Evolutionary conservation across 2,329 filamentous ascomycete genomes (phyloP), one percentile per base, ranked within the genome.

Genomic region (Ceratocystis albifundus): DNA sequence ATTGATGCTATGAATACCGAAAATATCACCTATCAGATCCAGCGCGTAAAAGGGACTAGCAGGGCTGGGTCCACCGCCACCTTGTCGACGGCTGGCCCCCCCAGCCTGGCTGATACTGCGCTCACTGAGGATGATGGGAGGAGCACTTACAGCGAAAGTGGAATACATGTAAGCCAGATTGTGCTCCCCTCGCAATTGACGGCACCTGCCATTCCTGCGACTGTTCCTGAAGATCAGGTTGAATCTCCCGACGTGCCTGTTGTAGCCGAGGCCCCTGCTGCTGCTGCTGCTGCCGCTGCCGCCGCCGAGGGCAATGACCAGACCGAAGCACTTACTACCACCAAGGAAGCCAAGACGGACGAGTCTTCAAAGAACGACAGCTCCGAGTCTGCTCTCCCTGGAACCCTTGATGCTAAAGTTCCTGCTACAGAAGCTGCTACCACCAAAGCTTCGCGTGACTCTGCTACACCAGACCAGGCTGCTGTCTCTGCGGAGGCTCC

Each of bases 1-100:
- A 80, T 96, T 72, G 86, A 90, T 71, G 86, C 88, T 41, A 84
- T 97, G 71, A 90, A 95, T 65, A 96, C 96, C 55, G 94, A 99
- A 75, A 86, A 89, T 72, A 90, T 96, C 72, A 93, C 93, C 3
- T 88, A 92, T 71, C 92, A 97, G 77, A 84, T 99, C 70, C 94
- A 97, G 77, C 87, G 92, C 77, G 92, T 96, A 80, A 95, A 96
- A 76, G 86, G 78, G 57, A 69, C 74, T 10, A 84, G 90, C 71
- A 84, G 88, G 71, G 72, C 71, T 57, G 74, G 87, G 71, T 81
- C 83, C 64, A 83, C 83, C 69, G 80, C 80, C 8, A 78, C 80
- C 7, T 78, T 77, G 20, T 78, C 78, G 36, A 75, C 87, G 69
- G 80, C 82, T 30, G 81, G 83, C 64, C 79, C 82, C 15, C 80